Conservation (phyloP, 2,329 filamentous ascomycete genomes). For the Myriosclerotinia curreyana region DNA sequence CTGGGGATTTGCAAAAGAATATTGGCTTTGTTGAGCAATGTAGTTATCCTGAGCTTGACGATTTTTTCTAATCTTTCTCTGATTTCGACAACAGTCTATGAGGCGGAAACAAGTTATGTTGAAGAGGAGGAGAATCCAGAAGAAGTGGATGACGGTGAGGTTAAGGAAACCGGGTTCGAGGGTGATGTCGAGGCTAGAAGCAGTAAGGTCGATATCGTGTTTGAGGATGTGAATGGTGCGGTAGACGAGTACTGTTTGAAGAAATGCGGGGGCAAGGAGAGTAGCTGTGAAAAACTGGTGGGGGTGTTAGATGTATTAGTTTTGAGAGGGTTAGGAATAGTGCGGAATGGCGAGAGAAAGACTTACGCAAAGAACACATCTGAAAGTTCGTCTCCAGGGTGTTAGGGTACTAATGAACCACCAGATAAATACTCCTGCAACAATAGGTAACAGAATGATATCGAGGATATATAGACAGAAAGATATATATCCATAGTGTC, state of each 20-base stretch:
- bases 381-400: conserved; percentile 3
- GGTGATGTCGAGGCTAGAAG: background rate
- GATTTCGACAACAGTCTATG: conserved; percentile 1
- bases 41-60: background rate
- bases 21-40: no score
- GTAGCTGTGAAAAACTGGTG: background rate
- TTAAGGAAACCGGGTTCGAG: background rate
- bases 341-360: background rate
- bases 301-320: background rate
- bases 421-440: conserved; percentile 9
- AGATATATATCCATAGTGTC: conserved; percentile 9
- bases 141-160: background rate
- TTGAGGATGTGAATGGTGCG: background rate
- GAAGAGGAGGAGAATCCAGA: background rate
- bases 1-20: no score
- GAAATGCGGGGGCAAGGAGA: background rate
- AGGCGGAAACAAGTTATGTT: conserved; percentile 1
- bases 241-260: conserved; percentile 3
- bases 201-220: background rate
- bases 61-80: background rate
- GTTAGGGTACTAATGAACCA: conserved; percentile 1
- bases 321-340: background rate
- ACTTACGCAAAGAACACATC: conserved; percentile 10
- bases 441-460: background rate
- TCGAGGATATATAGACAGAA: conserved; percentile 1